Base-by-base conservation (phyloP, 495 filamentous ascomycete genomes). In the Penicillium macrosclerotiorum region DNA sequence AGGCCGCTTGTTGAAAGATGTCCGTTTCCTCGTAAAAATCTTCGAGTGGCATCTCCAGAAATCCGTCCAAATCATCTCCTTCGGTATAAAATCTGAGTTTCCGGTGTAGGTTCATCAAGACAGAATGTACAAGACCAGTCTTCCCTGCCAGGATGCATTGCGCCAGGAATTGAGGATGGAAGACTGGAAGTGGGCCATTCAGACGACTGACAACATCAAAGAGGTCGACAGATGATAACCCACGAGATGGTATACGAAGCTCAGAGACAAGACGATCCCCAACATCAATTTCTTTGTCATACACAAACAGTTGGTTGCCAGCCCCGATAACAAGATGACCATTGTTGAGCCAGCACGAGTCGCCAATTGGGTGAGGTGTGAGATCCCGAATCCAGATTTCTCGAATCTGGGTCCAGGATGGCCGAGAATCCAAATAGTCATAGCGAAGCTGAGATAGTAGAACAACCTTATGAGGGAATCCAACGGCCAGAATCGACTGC, bases 361-460 rank as follows among this genome's bases (percentile, higher is more conserved):
- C 92, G 4, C 89, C 89, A 45, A 99, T 96, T 1, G 89, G 90
- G 58, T 95, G 88, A 30, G 90, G 89, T 18, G 92, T 95, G 29
- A 91, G 73, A 47, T 90, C 83, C 41, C 84, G 76, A 40, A 89
- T 93, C 55, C 75, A 81, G 30, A 96, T 87, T 56, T 95, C 86
- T 46, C 88, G 71, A 47, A 95, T 85, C 16, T 83, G 73, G 8
- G 87, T 87, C 92, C 92, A 97, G 2, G 91, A 89, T 5, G 91
- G 87, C n/a, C 84, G 85, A 42, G 89, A 82, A 47, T 92, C 86
- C 30, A 95, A 69, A 57, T 97, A 96, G 61, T 97, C 92, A 58
- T 92, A 97, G 17, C 92, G 85, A 69, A 95, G 84, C 63, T 97
- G 91, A 17, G 87, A 84, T n/a, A 95, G 74, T 3, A 97, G 73